These are phyloP conservation scores for Ceratocystis papillata DNA, from an alignment of 2,329 filamentous ascomycete species.

Conservation along the genomic window DNA sequence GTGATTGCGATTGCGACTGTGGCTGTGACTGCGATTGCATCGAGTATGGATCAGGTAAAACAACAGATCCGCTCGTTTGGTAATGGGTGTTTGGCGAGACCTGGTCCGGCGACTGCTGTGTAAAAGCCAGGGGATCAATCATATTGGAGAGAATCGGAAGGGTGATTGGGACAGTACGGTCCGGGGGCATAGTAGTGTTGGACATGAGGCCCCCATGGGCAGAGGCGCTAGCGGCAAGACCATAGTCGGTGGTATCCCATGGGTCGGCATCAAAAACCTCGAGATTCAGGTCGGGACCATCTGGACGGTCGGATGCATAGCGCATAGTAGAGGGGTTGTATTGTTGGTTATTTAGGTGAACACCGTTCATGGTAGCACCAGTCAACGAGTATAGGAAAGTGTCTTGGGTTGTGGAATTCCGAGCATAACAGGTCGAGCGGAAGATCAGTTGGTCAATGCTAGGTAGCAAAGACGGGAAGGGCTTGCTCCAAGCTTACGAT, in stretches of 20 bases:
- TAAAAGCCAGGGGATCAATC: background rate
- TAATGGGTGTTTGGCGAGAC: slow-evolving; percentile 12
- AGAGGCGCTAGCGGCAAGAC: background rate
- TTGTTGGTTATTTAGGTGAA: slow-evolving; percentile 11
- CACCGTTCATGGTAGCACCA: background rate
- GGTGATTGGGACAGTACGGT: slow-evolving; percentile 12
- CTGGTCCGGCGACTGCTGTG: background rate
- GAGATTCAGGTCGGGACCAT: slow-evolving; percentile 14
- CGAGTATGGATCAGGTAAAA: slow-evolving; percentile 14
- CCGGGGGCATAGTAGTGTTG: background rate
- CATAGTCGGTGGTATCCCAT: slow-evolving; percentile 11
- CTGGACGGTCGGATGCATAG: slow-evolving; percentile 12
- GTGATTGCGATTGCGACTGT: background rate
- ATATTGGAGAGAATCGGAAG: slow-evolving; percentile 17
- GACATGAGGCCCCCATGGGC: slow-evolving; percentile 2
- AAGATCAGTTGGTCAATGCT: background rate
- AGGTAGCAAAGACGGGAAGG: background rate
- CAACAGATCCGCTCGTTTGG: slow-evolving; percentile 5
- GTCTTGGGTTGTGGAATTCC: slow-evolving; percentile 16
- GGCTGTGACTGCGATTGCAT: slow-evolving; percentile 6
- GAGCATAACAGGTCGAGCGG: slow-evolving; percentile 12
- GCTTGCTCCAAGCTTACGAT: background rate
- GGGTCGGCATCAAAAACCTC: slow-evolving; percentile 4
- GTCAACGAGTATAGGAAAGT: slow-evolving; percentile 9
- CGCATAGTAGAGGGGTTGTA: slow-evolving; percentile 12